Evolutionary conservation across 768 basidiomycete genomes (phyloP), one percentile per base, ranked within the genome.

Genomic region (Tulasnella sp.): DNA sequence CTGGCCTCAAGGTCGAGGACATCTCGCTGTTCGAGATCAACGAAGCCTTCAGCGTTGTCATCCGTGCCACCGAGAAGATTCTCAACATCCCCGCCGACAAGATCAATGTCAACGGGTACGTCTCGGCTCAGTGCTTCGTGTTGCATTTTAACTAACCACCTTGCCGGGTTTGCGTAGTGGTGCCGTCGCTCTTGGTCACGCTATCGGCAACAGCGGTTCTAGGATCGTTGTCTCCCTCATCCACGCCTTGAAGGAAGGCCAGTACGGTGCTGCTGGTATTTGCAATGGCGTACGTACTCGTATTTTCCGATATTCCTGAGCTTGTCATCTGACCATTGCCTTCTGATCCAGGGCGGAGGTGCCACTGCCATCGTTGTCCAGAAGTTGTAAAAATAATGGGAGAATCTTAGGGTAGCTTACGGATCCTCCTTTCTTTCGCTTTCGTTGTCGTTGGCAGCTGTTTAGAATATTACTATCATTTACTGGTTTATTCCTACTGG

Each of bases 41-140:
- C 84, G 97, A 99, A 85, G 97, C 97, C 37, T 99, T 98, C 89
- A 96, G 95, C 1, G 93, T 93, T 70, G 97, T 99, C 81, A 92
- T 94, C 81, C 89, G 92, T 73, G 92, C 97, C 74, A 93, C 93
- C 3, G 95, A 98, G 86, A 93, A 98, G 86, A 88, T 94, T 26
- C 88, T 97, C 80, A 87, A 88, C 77, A 88, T 99, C 80, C 92
- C 95, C 84, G 89, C 93, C 40, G 89, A 90, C 75, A 98, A 96
- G 87, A 89, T 98, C 83, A 99, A 99, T 83, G 87, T 92, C 73
- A 89, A 95, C 82, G 94, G 94, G 93, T 93, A 84, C 39, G 91
- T 86, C 29, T 75, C 46, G 70, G 73, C 18, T 71, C 57, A 61
- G 74, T 74, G 77, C 37, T 37, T 78, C 69, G 77, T 61, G 76